These are phyloP conservation scores for Aspergillus pseudonomiae DNA, from an alignment of 2,329 filamentous ascomycete species.

Conservation along the genomic window DNA sequence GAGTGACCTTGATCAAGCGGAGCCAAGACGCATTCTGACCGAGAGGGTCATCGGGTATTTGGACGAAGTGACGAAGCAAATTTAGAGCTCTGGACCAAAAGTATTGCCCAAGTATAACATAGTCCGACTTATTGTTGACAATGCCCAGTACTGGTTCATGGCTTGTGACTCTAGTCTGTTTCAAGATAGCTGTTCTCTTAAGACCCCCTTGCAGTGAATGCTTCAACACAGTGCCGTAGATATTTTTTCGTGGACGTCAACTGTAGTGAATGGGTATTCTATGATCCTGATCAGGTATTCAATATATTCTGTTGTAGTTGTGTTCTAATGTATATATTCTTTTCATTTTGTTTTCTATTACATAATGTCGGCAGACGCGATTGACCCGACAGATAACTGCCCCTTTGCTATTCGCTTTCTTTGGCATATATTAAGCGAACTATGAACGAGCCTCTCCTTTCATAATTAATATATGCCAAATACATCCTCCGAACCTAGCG, in stretches of 20 bases:
- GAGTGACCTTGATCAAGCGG: conserved; percentile 38
- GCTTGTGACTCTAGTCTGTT: too few relatives aligned
- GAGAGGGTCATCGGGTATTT: conserved; percentile 56
- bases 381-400: too few relatives aligned
- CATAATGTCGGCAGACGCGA: background rate
- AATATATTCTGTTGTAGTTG: background rate
- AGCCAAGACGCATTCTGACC: conserved; percentile 52
- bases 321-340: too few relatives aligned
- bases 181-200: too few relatives aligned
- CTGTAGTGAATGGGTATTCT: too few relatives aligned
- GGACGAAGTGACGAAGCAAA: conserved; percentile 21
- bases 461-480: background rate
- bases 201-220: too few relatives aligned
- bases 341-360: background rate
- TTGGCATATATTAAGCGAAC: background rate
- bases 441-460: background rate
- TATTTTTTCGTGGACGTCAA: too few relatives aligned
- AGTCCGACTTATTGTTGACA: background rate
- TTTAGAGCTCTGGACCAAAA: background rate
- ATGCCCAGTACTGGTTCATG: too few relatives aligned
- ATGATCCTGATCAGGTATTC: too few relatives aligned
- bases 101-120: background rate
- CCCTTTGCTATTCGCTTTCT: background rate
- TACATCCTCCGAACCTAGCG: background rate
- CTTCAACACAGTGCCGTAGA: too few relatives aligned